These are phyloP conservation scores for Sicyos baderoa DNA, from an alignment of 306 rosid genomes.

Conservation along the genomic window DNA sequence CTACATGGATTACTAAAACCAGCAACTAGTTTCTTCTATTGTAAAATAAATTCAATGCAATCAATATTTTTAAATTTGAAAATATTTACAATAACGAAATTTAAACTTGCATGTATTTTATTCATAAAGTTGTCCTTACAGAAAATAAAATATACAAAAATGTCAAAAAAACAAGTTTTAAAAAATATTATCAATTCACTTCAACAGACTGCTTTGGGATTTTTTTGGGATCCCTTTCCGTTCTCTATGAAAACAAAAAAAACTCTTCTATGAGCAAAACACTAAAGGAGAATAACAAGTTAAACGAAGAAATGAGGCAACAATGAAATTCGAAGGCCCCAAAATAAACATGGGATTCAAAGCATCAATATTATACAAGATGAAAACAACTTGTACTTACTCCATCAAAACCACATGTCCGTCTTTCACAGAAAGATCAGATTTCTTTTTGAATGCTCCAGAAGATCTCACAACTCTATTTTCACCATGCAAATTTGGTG, in stretches of 20 bases:
- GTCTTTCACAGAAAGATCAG: slow-evolving; percentile 90
- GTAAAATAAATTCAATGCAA: neutral
- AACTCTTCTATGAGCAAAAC: neutral
- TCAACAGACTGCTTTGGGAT: neutral
- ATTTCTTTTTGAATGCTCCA: slow-evolving; percentile 95
- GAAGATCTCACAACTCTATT: slow-evolving; percentile 86
- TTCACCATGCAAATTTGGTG: slow-evolving; percentile 84
- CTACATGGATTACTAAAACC: neutral
- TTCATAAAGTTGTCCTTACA: neutral
- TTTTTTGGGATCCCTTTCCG: neutral
- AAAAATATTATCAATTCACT: neutral
- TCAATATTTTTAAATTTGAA: neutral
- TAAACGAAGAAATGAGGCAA: neutral
- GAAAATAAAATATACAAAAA: neutral
- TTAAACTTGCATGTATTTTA: neutral
- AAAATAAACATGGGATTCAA: neutral
- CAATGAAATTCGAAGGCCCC: neutral
- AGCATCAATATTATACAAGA: neutral
- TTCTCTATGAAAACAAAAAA: neutral
- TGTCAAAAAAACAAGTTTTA: neutral
- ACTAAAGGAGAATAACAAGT: neutral
- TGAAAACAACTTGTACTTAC: slow-evolving; percentile 40
- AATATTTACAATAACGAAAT: neutral
- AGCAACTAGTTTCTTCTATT: neutral
- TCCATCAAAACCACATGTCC: slow-evolving; percentile 91